Evolutionary conservation across 148 eudicot genomes (phyloP), one percentile per base, ranked within the genome.

Genomic region (Nepenthes gracilis): DNA sequence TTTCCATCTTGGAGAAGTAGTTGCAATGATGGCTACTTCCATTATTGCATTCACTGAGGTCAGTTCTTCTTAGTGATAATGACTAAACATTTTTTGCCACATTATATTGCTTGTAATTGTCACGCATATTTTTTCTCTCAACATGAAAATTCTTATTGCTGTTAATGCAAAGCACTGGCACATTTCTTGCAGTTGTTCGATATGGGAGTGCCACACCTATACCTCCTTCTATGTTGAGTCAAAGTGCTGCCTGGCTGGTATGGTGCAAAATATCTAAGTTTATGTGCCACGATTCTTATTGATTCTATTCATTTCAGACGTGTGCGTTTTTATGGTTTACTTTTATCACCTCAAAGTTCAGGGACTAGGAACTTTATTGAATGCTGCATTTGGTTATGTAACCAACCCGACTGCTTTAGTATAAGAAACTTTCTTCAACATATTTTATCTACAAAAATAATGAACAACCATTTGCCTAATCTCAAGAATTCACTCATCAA

Each of bases 121-220:
- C n/a, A n/a, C n/a, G n/a, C n/a, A n/a, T n/a, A n/a, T n/a, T n/a
- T n/a, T n/a, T n/a, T n/a, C n/a, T 9, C 15, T n/a, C n/a, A n/a
- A n/a, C n/a, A n/a, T n/a, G n/a, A n/a, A n/a, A 6, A 45, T 36
- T 50, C 35, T 53, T 14, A 23, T 67, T 12, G 23, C 54, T 51
- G 53, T 54, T 49, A 33, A 9, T 63, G 71, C 67, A 89, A 93
- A 83, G 87, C 52, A 85, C 93, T 6, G 90, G 85, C 4, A 74
- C 90, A 43, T 85, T 83, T 68, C 78, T 85, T 51, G 90, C 81
- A 63, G 75, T 88, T 50, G 78, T 90, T 13, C 79, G 90, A 67
- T 89, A 85, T 66, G 93, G 89, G 37, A 89, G 96, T 59, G 96
- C 93, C 47, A 85, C 96, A 13, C 93, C 96, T 43, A 90, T 85